Base-by-base conservation (phyloP, 805 yeast species). In the Saccharomycopsis babjevae region DNA sequence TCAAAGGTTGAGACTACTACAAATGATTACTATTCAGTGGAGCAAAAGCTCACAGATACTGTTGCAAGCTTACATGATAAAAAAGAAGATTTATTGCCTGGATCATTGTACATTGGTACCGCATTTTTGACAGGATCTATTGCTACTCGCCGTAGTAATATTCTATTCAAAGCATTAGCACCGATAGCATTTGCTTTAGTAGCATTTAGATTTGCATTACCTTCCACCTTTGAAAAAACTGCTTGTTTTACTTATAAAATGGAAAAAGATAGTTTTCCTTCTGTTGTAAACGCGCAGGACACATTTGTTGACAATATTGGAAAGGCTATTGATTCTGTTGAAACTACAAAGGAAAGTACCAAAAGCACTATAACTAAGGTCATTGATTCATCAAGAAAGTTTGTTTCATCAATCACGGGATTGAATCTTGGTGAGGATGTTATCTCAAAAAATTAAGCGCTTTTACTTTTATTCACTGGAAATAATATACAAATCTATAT, bases 51-150 rank as follows among this genome's bases (percentile, higher is more conserved):
- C 57, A 79, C 88, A 8, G 70, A 77, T 36, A 85, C 93, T 0
- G 71, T 88, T 11, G 77, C 91, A 32, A 77, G 77, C 16, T 77
- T 90, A 66, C 90, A 85, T 70, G 77, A 81, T 63, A 81, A 76
- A 66, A 72, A 77, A 50, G 96, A 90, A 73, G 88, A 83, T 57
- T 72, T 89, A 57, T 76, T 87, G 57, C 94, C 96, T 15, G 86
- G 86, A 64, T 73, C 84, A 3, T 72, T 88, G 36, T 90, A 88
- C 70, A 77, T 90, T 46, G 69, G 83, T 10, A 80, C 89, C 34
- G 91, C 89, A 15, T 79, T 83, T 1, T 76, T 90, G 59, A 74
- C 89, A 7, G 96, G 96, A 43, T 80, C 86, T 55, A 84, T 89
- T 58, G 67, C 84, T 57, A 82, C 94, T 1, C 86, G 96, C 68